Percentiles rank a stretch among this genome's conserved stretches.
Evolutionary conservation across 345 rosid genomes (phyloP).

Genomic region (Carallia brachiata): DNA sequence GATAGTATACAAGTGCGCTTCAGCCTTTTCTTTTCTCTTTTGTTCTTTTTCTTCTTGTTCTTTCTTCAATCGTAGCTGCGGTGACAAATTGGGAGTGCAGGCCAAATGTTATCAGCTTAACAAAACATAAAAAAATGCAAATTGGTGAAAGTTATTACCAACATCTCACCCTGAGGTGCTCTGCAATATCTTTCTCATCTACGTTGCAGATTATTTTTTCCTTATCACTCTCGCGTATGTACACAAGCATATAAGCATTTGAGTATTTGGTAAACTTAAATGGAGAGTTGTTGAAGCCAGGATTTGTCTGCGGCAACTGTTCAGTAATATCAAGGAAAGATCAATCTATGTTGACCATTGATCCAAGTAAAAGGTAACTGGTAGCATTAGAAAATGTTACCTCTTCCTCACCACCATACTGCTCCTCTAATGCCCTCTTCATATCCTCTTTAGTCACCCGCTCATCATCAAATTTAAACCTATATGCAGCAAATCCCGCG

Average conservation of each 20-base stretch:
- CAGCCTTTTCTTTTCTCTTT: conserved; percentile 88
- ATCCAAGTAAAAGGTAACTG: background rate
- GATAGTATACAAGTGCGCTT: conserved; percentile 85
- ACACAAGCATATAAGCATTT: conserved; percentile 99
- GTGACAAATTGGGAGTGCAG: conserved; percentile 1
- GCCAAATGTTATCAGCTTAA: background rate
- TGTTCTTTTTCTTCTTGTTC: conserved; percentile 96
- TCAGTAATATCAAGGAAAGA: conserved; percentile 10
- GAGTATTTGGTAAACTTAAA: conserved; percentile 90
- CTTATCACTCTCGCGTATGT: conserved; percentile 94
- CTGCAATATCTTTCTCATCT: conserved; percentile 97
- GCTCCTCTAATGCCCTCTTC: conserved; percentile 93
- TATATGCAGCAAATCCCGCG: conserved; percentile 14
- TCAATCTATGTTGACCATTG: background rate
- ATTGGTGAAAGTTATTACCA: background rate
- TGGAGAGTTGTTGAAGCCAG: conserved; percentile 91
- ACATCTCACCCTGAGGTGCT: conserved; percentile 82
- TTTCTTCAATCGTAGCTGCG: conserved; percentile 81
- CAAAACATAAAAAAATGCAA: background rate
- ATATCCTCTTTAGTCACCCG: conserved; percentile 92
- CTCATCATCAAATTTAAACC: conserved; percentile 99
- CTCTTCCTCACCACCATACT: conserved; percentile 99
- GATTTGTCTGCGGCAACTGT: conserved; percentile 87
- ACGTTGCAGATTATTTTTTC: conserved; percentile 94
- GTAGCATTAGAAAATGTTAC: conserved; percentile 28